Base-by-base conservation (phyloP, 768 basidiomycete genomes). In the Calvatia gigantea region DNA sequence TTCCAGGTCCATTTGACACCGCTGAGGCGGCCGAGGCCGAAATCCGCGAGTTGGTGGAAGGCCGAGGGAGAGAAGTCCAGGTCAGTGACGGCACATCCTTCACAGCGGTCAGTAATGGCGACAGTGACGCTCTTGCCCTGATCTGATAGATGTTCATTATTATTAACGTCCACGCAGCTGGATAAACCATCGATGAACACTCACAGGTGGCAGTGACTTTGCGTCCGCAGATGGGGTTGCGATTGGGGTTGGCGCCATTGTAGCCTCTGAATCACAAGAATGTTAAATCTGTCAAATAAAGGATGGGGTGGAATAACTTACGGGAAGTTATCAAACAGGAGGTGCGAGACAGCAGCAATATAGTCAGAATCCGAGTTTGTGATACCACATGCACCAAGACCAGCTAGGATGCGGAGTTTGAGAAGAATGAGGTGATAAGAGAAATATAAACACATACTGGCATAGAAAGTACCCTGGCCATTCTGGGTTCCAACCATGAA, bases 181-280 rank as follows among this genome's bases (percentile, higher is more conserved):
- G n/a, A n/a, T n/a, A n/a, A n/a, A n/a, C n/a, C n/a, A 23, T 15
- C 11, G 7, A 8, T 19, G 17, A n/a, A n/a, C 4, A 70, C 77
- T 67, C 70, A 87, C 88, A 89, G 4, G 62, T 64, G 14, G 69
- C 75, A 6, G 53, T 64, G 51, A 87, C 70, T 51, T 70, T 60
- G 62, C 69, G 75, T 61, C 71, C 71, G 65, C 91, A 93, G 52
- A 93, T 67, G 31, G 91, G 89, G 73, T 94, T 91, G 53, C 59
- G 63, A 68, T 92, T 93, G 25, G 90, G 86, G 74, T 93, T 82
- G 5, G 47, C 73, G 23, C 79, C 77, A 15, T 69, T 49, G 65
- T 83, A 86, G 8, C 75, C 79, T 42, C 87, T 89, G 56, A 25
- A n/a, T n/a, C n/a, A n/a, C n/a, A n/a, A n/a, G n/a, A n/a, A 49